Percentiles rank a stretch among this genome's conserved stretches.
These are phyloP conservation scores for Fraxinus pennsylvanica DNA, from an alignment of 257 asterid species.

Conservation along the genomic window DNA sequence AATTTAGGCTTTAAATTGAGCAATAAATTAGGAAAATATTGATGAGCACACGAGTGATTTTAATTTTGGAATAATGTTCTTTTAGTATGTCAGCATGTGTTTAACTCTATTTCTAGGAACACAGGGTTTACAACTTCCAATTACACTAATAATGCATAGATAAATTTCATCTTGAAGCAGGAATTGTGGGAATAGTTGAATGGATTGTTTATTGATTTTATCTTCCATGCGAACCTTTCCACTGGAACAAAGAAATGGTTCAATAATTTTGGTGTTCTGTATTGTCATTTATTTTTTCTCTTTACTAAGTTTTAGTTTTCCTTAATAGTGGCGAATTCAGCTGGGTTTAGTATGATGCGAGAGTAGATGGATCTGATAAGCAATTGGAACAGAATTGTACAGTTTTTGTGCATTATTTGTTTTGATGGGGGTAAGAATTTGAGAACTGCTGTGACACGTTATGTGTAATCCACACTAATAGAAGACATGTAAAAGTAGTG, in stretches of 20 bases:
- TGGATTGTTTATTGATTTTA: background rate
- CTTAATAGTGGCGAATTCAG: background rate
- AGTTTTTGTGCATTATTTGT: background rate
- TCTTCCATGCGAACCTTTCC: background rate
- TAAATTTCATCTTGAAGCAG: background rate
- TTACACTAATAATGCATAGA: background rate
- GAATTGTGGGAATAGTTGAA: background rate
- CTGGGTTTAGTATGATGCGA: background rate
- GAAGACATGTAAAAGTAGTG: background rate
- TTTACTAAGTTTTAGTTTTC: background rate
- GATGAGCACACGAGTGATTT: background rate
- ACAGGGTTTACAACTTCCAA: background rate
- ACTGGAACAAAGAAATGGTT: background rate
- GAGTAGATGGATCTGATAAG: background rate
- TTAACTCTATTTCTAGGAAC: conserved; percentile 3
- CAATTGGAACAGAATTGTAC: background rate
- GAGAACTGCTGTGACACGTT: background rate
- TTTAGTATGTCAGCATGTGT: conserved; percentile 28
- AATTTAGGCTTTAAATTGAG: background rate
- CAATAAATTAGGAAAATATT: background rate
- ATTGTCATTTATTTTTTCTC: background rate
- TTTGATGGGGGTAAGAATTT: background rate
- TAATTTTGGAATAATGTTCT: background rate
- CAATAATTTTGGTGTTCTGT: background rate
- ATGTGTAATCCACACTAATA: background rate